phyloP scores from a whole-genome alignment of 805 yeast genomes.

The Hanseniaspora thailandica region DNA sequence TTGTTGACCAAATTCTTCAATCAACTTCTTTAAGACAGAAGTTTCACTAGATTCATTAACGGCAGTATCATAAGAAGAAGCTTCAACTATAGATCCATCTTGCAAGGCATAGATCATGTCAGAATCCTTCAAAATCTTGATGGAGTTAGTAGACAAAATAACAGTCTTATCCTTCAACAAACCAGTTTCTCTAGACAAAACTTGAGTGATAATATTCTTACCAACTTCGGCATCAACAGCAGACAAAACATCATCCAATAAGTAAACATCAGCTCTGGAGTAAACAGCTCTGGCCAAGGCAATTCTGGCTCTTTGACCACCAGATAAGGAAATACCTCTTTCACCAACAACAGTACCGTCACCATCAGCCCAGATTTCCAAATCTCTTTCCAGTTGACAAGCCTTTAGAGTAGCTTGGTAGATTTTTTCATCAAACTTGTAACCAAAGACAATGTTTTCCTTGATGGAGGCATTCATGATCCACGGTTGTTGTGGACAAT shows the following conservation, averaged over 20 bases:
- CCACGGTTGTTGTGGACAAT: conserved; percentile 52
- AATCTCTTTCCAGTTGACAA: conserved; percentile 40
- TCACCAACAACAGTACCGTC: conserved; percentile 48
- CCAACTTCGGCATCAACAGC: conserved; percentile 69
- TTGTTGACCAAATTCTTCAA: conserved; percentile 25
- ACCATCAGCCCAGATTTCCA: conserved; percentile 40
- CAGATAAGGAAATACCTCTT: conserved; percentile 48
- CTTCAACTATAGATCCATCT: conserved; percentile 44
- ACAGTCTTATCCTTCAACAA: conserved; percentile 42
- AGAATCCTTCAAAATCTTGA: conserved; percentile 45
- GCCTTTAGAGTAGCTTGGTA: conserved; percentile 37
- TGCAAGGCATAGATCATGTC: conserved; percentile 49
- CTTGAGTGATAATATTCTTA: conserved; percentile 40
- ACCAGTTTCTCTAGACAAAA: conserved; percentile 35
- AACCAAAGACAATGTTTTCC: conserved; percentile 43
- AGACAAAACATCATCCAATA: conserved; percentile 54
- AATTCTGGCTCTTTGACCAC: conserved; percentile 55
- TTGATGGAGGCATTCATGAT: conserved; percentile 40
- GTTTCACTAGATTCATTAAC: conserved; percentile 26
- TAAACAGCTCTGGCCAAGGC: conserved; percentile 61
- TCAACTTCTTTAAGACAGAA: conserved; percentile 27
- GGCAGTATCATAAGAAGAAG: conserved; percentile 42
- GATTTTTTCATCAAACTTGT: conserved; percentile 32
- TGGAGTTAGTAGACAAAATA: conserved; percentile 47
- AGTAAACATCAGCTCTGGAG: conserved; percentile 44